Base-by-base conservation (phyloP, 106 monocot species). In the Platanthera zijinensis region DNA sequence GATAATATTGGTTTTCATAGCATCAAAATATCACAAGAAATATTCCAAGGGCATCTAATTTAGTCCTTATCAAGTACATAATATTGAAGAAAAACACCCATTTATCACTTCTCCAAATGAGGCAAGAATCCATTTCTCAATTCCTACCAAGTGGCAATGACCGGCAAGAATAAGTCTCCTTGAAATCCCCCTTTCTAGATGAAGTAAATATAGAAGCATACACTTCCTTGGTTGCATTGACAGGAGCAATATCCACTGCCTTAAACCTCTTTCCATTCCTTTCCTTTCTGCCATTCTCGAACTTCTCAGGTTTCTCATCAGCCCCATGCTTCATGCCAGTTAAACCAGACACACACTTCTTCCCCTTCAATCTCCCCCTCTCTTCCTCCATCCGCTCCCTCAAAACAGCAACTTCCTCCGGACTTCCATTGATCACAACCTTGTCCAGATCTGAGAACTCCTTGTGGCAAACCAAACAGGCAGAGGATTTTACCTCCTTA, bases 161-260 rank as follows among this genome's bases (percentile, higher is more conserved):
- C 70, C 96, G 80, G 84, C 96, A 97, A 63, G 54, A 52, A 61
- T 82, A 97, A 52, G 96, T 93, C 82, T 97, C 96, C 79, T 89
- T 97, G 52, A 87, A 76, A 7, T 87, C 84, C 8, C 78, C 75
- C 77, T 97, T 97, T 74, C 79, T 91, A 0, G 96, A 97, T 7
- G 93, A 93, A 17, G 89, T 97, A 53, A 97, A 97, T 11, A 97
- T 91, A 0, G 96, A 97, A 10, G 91, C 96, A 82, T 93, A 97
- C 12, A 97, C 87, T 72, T 91, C 91, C 83, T 97, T 97, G 0
- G 84, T 97, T 0, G 96, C 96, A 86, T 97, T 74, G 0, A 79
- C 89, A 0, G 96, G 96, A 4, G 83, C 87, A 66, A 84, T 80
- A 82, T 87, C 87, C 12, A 80, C 71, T 0, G 96, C 96, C 82